Conservation (phyloP, 2,329 filamentous ascomycete species). For the Hirsutella rhossiliensis region DNA sequence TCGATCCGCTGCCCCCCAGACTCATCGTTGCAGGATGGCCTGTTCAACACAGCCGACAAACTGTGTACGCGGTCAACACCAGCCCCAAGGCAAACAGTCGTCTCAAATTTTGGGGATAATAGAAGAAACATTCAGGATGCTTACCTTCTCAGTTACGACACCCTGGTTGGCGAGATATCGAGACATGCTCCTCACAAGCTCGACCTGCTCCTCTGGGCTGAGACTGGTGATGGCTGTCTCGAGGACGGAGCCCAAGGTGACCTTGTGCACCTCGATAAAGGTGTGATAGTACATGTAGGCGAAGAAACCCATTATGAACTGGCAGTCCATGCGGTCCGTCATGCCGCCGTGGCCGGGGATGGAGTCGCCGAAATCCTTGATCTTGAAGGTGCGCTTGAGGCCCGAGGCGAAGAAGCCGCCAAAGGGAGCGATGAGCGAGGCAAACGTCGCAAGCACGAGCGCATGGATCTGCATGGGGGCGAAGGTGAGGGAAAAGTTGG, state of each 20-base stretch:
- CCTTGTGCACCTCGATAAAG: constrained; percentile 84
- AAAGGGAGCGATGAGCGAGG: constrained; percentile 92
- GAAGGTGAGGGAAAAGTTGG: constrained; percentile 55
- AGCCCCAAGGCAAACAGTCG: too few relatives aligned
- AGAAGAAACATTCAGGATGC: too few relatives aligned
- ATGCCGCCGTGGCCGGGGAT: constrained; percentile 97
- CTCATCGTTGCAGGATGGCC: constrained; percentile 3
- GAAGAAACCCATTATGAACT: constrained; percentile 99
- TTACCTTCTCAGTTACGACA: constrained; percentile 20
- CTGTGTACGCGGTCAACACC: constrained; percentile 2
- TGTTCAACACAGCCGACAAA: constrained; percentile 10
- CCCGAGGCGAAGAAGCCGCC: constrained; percentile 97
- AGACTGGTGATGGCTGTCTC: constrained; percentile 88
- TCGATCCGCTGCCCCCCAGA: not conserved
- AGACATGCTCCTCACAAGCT: constrained; percentile 55
- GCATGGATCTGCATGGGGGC: constrained; percentile 92
- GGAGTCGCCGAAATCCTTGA: constrained; percentile 98
- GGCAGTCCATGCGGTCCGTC: constrained; percentile 98
- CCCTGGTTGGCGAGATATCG: constrained; percentile 56
- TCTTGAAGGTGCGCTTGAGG: constrained; percentile 96
- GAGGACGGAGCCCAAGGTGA: constrained; percentile 74
- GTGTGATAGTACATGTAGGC: constrained; percentile 97
- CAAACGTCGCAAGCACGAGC: constrained; percentile 80
- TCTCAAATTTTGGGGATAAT: too few relatives aligned
- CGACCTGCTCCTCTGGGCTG: constrained; percentile 76